phyloP scores from a whole-genome alignment of 371 early-diverging fungal genomes.

The Fennellomyces sp. region DNA sequence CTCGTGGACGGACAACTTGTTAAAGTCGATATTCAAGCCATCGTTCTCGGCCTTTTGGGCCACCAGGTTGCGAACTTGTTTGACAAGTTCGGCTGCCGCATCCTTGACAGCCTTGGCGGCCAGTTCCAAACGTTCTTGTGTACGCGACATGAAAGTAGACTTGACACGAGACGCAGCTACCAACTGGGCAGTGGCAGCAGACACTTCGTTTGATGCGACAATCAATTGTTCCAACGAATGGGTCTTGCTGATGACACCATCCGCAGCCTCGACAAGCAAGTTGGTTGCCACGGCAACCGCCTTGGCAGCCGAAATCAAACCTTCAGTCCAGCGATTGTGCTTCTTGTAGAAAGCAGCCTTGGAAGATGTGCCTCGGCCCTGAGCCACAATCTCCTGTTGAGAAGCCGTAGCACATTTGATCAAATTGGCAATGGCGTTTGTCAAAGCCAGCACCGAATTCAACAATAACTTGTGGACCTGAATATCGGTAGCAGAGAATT shows the following conservation, averaged over 20 bases:
- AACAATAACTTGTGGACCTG: slow-evolving; percentile 92
- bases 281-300: slow-evolving; percentile 93
- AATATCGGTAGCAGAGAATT: slow-evolving; percentile 73
- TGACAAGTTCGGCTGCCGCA: slow-evolving; percentile 89
- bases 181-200: slow-evolving; percentile 95
- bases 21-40: slow-evolving; percentile 67
- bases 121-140: slow-evolving; percentile 88
- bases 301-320: slow-evolving; percentile 96
- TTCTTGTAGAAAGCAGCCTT: slow-evolving; percentile 96
- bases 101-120: slow-evolving; percentile 94
- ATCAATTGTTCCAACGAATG: slow-evolving; percentile 92
- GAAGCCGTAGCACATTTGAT: slow-evolving; percentile 93
- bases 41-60: slow-evolving; percentile 59
- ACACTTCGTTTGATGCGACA: slow-evolving; percentile 95
- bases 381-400: slow-evolving; percentile 96
- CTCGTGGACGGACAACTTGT: slow-evolving; percentile 84
- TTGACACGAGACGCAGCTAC: slow-evolving; percentile 97
- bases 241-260: slow-evolving; percentile 92
- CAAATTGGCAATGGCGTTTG: slow-evolving; percentile 92
- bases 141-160: slow-evolving; percentile 86
- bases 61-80: slow-evolving; percentile 89
- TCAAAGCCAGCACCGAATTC: slow-evolving; percentile 89
- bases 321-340: slow-evolving; percentile 99
- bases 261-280: slow-evolving; percentile 91
- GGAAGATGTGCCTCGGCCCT: slow-evolving; percentile 85